phyloP scores from a whole-genome alignment of 768 basidiomycete genomes.

The Pisolithus sp. region DNA sequence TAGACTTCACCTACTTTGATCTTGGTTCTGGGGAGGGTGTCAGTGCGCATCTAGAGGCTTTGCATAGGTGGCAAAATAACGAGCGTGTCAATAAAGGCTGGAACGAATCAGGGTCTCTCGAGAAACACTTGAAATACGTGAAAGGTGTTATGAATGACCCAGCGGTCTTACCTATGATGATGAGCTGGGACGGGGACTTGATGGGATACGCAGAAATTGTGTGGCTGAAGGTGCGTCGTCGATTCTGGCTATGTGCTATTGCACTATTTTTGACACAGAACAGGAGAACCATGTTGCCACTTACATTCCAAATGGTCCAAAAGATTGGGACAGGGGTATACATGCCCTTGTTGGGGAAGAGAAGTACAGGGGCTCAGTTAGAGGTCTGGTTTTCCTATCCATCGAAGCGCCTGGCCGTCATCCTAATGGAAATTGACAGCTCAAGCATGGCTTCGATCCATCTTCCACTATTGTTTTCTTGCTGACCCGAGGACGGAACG shows the following conservation, averaged over 20 bases:
- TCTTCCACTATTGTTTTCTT: constrained; percentile 40
- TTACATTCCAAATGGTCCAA: constrained; percentile 21
- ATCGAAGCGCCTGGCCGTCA: not conserved
- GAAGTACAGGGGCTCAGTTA: constrained; percentile 36
- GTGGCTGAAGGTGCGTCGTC: constrained; percentile 38
- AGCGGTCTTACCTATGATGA: constrained; percentile 34
- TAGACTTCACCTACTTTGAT: constrained; percentile 27
- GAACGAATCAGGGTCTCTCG: constrained; percentile 40
- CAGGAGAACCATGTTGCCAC: constrained; percentile 18
- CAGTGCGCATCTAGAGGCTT: constrained; percentile 35
- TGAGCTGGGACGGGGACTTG: constrained; percentile 40
- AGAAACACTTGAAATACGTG: constrained; percentile 39
- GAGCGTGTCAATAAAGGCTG: constrained; percentile 41
- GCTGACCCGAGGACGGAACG: constrained; percentile 36
- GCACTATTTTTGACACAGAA: too few relatives aligned
- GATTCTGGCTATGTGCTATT: too few relatives aligned
- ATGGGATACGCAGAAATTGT: constrained; percentile 42
- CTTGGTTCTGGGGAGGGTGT: constrained; percentile 7
- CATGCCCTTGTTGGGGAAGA: constrained; percentile 44
- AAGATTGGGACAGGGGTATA: constrained; percentile 31
- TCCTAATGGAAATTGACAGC: constrained; percentile 7
- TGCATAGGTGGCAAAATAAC: constrained; percentile 45
- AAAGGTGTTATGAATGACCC: constrained; percentile 31
- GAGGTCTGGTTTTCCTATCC: constrained; percentile 29
- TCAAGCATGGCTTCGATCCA: constrained; percentile 17